Evolutionary conservation across 352 stramenopile species (phyloP).

Genomic region (Phytophthora multivora): DNA sequence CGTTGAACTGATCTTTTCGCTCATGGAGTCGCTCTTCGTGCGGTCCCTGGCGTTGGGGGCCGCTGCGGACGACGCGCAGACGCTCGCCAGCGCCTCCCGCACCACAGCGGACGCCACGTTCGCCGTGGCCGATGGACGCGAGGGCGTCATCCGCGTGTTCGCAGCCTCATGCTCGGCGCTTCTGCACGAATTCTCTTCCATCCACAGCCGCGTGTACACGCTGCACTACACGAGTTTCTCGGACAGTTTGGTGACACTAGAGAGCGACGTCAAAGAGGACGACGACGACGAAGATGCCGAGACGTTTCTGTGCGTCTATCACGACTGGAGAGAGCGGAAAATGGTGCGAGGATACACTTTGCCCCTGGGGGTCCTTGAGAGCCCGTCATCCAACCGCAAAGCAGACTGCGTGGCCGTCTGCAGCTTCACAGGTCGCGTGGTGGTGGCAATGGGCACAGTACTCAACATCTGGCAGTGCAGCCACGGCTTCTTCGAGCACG

Average conservation of each 20-base stretch:
- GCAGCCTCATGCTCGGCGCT: slow-evolving; percentile 73
- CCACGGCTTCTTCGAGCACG: slow-evolving; percentile 86
- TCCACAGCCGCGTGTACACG: slow-evolving; percentile 71
- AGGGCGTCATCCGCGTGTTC: slow-evolving; percentile 84
- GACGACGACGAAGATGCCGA: slow-evolving; percentile 53
- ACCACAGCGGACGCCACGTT: slow-evolving; percentile 76
- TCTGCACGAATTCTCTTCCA: slow-evolving; percentile 82
- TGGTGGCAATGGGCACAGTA: slow-evolving; percentile 73
- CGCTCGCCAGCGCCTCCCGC: slow-evolving; percentile 61
- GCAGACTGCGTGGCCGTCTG: slow-evolving; percentile 80
- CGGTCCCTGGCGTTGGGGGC: slow-evolving; percentile 58
- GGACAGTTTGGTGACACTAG: slow-evolving; percentile 84
- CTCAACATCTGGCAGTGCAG: slow-evolving; percentile 90
- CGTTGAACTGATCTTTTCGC: background rate
- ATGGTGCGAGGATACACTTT: slow-evolving; percentile 86
- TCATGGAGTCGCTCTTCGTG: slow-evolving; percentile 76
- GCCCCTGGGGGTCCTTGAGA: slow-evolving; percentile 75
- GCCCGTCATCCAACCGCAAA: slow-evolving; percentile 52
- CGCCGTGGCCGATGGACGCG: slow-evolving; percentile 58
- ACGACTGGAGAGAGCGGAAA: slow-evolving; percentile 83
- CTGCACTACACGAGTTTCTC: slow-evolving; percentile 89
- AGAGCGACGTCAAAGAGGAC: slow-evolving; percentile 48
- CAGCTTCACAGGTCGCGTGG: slow-evolving; percentile 82
- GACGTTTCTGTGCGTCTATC: slow-evolving; percentile 87
- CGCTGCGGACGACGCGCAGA: slow-evolving; percentile 44